Base-by-base conservation (phyloP, 352 stramenopile genomes). In the Pythium scleroteichum region DNA sequence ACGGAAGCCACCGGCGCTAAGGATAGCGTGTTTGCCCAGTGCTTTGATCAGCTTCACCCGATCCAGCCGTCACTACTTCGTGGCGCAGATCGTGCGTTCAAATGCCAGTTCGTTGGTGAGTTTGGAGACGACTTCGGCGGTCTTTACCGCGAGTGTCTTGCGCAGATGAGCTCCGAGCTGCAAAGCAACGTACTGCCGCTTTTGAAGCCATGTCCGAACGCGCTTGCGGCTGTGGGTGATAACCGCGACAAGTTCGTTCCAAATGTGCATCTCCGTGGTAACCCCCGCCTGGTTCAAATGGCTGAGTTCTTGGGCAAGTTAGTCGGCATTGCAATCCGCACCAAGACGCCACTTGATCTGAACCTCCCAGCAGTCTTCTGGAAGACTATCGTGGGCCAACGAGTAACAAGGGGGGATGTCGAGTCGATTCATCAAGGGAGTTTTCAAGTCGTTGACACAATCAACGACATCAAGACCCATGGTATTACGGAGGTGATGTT, bases 281-380 rank as follows among this genome's bases (percentile, higher is more conserved):
- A 86, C 46, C 57, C 73, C 17, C 72, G 76, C 12, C 73, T 85
- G 8, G 66, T 95, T 0, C 75, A 88, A 22, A 98, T 98, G 92
- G 92, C 94, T 38, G 85, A 96, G 58, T 98, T 98, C 62, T 76
- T 98, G 14, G 95, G 95, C 16, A 97, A 98, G 61, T 76, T 98
- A 17, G 96, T 97, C 58, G 95, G 94, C 20, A 91, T 98, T 45
- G 91, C 92, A 20, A 87, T 98, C 32, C 90, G 95, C 39, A 96
- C 89, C 19, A 97, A 97, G 75, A 96, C 94, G 26, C 94, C 90
- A 48, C 73, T 98, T 14, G 91, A 96, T 39, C 62, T 98, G 41
- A 97, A 97, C 53, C 69, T 98, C 23, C 87, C 94, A 23, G 72
- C 87, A 0, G 75, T 97, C 17, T 85, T 98, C 20, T 98, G 95